phyloP scores from a whole-genome alignment of 192 early-diverging fungal genomes.

The Phlyctochytrium arcticum region DNA sequence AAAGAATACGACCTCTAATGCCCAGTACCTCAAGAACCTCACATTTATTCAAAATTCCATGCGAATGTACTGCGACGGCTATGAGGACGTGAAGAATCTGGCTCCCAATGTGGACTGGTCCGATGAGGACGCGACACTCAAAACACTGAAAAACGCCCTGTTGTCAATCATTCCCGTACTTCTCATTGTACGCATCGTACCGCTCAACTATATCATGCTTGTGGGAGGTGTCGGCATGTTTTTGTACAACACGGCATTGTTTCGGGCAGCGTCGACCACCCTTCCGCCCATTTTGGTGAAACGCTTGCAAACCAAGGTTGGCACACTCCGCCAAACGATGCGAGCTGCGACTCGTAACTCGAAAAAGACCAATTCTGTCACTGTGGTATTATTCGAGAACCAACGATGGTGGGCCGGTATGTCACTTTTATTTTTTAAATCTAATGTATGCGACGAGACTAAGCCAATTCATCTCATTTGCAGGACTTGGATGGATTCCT shows the following conservation, averaged over 20 bases:
- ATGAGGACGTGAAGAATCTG: conserved; percentile 31
- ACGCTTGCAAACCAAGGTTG: conserved; percentile 29
- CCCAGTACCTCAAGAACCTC: conserved; percentile 65
- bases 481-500: conserved; percentile 68
- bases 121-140: conserved; percentile 32
- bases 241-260: conserved; percentile 57
- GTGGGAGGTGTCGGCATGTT: conserved; percentile 57
- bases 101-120: conserved; percentile 35
- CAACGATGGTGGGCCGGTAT: conserved; percentile 74
- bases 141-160: conserved; percentile 21
- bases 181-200: conserved; percentile 28
- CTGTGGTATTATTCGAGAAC: conserved; percentile 61
- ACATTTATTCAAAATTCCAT: conserved; percentile 78
- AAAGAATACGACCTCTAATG: conserved; percentile 25
- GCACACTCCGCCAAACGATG: conserved; percentile 33
- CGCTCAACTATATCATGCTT: conserved; percentile 31
- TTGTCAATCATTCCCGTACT: conserved; percentile 32
- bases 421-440: no score
- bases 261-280: conserved; percentile 38
- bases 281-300: conserved; percentile 38
- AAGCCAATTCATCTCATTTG: no score
- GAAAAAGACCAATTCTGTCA: conserved; percentile 22
- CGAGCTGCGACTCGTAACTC: conserved; percentile 11
- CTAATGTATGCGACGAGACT: no score
- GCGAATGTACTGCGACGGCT: conserved; percentile 47